Evolutionary conservation across 345 rosid species (phyloP), one percentile per base, ranked within the genome.

Genomic region (Arabidopsis arenosa): DNA sequence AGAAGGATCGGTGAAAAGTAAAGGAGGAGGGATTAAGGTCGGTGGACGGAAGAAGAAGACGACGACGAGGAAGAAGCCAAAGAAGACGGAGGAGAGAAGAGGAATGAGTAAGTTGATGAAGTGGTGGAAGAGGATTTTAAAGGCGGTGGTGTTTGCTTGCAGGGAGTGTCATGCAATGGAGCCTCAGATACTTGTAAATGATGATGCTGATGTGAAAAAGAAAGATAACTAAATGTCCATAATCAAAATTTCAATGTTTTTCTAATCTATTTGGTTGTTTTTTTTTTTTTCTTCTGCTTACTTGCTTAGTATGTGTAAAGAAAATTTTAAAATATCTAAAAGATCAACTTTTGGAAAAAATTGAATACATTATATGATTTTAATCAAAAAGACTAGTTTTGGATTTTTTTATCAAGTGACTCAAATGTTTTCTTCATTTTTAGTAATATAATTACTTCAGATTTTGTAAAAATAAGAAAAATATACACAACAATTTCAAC

Each of bases 131-230:
- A 89, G 77, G 70, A 41, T 93, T 63, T 68, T 93, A 47, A 78
- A 80, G 66, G 80, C 81, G 8, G 80, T 90, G 69, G 68, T 87
- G 73, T 77, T 83, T 76, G 86, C 85, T 59, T 93, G 96, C 68
- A 81, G 85, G 72, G 85, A 84, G 58, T 93, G 95, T 54, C 98
- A 93, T 75, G 90, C 98, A 62, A 89, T 93, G 94, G 98, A 90
- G 73, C 82, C 93, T 68, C 75, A 60, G 10, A 33, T 66, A 36
- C 56, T 76, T 76, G 70, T 44, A 36, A 52, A 52, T 52, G 6
- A 69, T 56, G 54, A 75, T 75, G 65, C 17, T 62, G 3, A 9
- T 32, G 63, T 52, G 1, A 70, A 52, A 30, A 65, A 30, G 57
- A 76, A 76, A 70, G 5, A 76, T 70, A 1, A n/a, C 2, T 63